These are phyloP conservation scores for Rubus idaeus DNA, from an alignment of 306 rosid genomes.

Conservation along the genomic window DNA sequence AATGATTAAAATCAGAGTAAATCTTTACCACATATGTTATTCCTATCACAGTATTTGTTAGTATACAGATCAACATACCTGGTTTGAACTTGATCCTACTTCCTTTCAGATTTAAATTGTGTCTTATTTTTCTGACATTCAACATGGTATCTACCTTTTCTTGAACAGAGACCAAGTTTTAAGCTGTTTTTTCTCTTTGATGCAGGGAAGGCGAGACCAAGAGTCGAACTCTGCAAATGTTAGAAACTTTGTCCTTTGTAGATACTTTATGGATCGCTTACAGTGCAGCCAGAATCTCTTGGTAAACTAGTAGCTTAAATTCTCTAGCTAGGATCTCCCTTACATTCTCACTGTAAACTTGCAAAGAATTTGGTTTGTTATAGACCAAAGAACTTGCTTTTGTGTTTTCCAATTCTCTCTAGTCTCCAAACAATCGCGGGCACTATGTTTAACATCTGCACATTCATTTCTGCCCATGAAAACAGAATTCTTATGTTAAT, in stretches of 20 bases:
- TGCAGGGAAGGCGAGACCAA: not conserved
- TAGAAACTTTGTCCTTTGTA: too few relatives aligned
- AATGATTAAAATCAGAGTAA: not conserved
- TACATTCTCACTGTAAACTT: too few relatives aligned
- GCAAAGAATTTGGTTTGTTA: not conserved
- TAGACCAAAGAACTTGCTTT: too few relatives aligned
- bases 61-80: not conserved
- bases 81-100: not conserved
- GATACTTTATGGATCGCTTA: too few relatives aligned
- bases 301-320: not conserved
- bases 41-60: not conserved
- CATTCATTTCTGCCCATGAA: too few relatives aligned
- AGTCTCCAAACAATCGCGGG: too few relatives aligned
- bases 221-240: not conserved
- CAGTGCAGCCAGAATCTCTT: not conserved
- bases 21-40: not conserved
- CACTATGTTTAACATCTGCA: too few relatives aligned
- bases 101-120: not conserved
- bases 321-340: not conserved
- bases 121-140: not conserved
- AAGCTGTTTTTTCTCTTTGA: not conserved
- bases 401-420: too few relatives aligned
- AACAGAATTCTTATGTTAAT: too few relatives aligned
- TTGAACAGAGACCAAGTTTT: not conserved
- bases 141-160: not conserved